These are phyloP conservation scores for Meira miltonrushii DNA, from an alignment of 1,284 basidiomycete genomes.

Conservation along the genomic window DNA sequence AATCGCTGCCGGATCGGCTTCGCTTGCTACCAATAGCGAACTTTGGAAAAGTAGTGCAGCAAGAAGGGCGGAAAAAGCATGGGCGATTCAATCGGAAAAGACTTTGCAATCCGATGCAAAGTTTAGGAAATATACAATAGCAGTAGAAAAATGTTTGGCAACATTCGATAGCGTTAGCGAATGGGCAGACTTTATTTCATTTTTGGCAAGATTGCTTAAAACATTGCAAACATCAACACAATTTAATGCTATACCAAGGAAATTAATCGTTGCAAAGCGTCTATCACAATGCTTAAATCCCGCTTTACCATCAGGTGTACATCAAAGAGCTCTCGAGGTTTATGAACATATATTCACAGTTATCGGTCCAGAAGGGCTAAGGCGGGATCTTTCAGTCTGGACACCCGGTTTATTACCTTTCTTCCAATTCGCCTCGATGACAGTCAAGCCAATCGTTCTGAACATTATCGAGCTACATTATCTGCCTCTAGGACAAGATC, in stretches of 20 bases:
- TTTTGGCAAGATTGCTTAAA: slow-evolving; percentile 83
- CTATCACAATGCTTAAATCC: slow-evolving; percentile 95
- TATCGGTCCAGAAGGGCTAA: slow-evolving; percentile 80
- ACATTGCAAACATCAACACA: slow-evolving; percentile 84
- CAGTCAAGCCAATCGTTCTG: slow-evolving; percentile 53
- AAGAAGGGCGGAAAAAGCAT: slow-evolving; percentile 41
- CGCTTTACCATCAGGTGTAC: slow-evolving; percentile 90
- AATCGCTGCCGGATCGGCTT: slow-evolving; percentile 2
- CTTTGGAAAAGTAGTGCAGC: slow-evolving; percentile 46
- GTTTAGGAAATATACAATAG: slow-evolving; percentile 86
- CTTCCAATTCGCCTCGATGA: slow-evolving; percentile 95
- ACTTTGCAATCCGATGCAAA: slow-evolving; percentile 66
- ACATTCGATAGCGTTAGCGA: slow-evolving; percentile 95
- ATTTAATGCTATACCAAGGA: slow-evolving; percentile 92
- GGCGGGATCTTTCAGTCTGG: slow-evolving; percentile 85
- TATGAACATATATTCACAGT: slow-evolving; percentile 85
- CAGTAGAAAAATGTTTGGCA: slow-evolving; percentile 84
- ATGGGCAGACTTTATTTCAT: slow-evolving; percentile 99
- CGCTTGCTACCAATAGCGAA: slow-evolving; percentile 1
- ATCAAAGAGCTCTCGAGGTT: slow-evolving; percentile 91
- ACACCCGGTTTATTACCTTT: slow-evolving; percentile 94
- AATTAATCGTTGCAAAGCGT: slow-evolving; percentile 88
- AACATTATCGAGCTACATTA: slow-evolving; percentile 57
- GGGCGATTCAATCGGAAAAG: slow-evolving; percentile 46
- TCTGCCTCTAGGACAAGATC: slow-evolving; percentile 71